phyloP scores from a whole-genome alignment of 2,329 filamentous ascomycete species.

The Colletotrichum melonis region DNA sequence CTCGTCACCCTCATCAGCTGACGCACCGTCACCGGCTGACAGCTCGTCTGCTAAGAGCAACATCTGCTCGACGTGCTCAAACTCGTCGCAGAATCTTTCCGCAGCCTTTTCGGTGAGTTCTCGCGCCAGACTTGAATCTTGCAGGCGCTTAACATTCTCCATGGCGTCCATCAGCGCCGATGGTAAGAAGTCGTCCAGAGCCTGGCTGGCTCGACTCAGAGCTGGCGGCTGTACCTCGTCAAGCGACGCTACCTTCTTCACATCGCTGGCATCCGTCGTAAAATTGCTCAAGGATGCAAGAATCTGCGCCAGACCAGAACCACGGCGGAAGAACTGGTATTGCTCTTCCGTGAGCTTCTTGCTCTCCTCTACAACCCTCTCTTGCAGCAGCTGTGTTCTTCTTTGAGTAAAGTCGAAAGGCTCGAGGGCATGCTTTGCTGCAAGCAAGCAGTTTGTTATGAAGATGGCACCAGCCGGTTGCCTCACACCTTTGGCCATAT shows the following conservation, averaged over 20 bases:
- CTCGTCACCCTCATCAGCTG: conserved; percentile 41
- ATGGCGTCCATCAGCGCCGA: conserved; percentile 93
- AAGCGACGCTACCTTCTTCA: conserved; percentile 60
- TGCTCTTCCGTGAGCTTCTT: conserved; percentile 74
- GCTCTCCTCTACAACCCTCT: conserved; percentile 65
- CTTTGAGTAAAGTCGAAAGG: conserved; percentile 72
- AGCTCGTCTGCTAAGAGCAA: conserved; percentile 56
- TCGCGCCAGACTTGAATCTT: conserved; percentile 77
- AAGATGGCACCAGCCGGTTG: conserved; percentile 75
- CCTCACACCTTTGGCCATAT: conserved; percentile 71
- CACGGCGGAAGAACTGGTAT: conserved; percentile 76
- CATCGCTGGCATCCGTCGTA: conserved; percentile 46
- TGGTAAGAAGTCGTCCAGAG: conserved; percentile 89
- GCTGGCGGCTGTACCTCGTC: conserved; percentile 64
- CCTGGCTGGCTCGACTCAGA: conserved; percentile 77
- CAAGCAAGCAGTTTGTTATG: conserved; percentile 76
- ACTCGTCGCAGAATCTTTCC: conserved; percentile 85
- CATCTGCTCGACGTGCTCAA: conserved; percentile 70
- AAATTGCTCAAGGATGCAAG: conserved; percentile 65
- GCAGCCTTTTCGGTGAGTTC: conserved; percentile 86
- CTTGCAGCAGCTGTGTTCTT: conserved; percentile 65
- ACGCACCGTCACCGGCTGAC: conserved; percentile 41
- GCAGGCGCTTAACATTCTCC: conserved; percentile 80
- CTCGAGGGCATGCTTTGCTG: conserved; percentile 66
- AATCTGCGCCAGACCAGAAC: conserved; percentile 78